phyloP scores from a whole-genome alignment of 345 rosid genomes.

The Dovyalis caffra region DNA sequence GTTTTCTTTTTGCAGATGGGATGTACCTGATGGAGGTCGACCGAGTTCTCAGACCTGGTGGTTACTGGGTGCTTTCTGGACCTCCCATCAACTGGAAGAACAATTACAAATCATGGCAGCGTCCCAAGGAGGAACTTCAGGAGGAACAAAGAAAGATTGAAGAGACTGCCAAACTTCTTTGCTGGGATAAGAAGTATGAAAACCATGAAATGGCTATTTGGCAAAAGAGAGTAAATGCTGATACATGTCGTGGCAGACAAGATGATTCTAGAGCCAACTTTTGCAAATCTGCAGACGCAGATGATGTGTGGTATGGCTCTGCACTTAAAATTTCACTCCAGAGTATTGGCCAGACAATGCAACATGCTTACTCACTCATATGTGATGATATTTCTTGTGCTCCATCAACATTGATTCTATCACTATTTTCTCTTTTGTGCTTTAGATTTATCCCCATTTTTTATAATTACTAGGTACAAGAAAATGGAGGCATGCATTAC shows the following conservation, averaged over 20 bases:
- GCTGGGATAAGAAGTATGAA: constrained; percentile 95
- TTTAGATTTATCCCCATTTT: constrained; percentile 10
- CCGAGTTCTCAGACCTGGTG: constrained; percentile 97
- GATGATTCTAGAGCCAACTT: constrained; percentile 64
- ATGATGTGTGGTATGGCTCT: constrained; percentile 84
- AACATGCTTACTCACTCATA: background rate
- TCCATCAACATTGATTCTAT: background rate
- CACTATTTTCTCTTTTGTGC: background rate
- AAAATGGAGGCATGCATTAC: constrained; percentile 87
- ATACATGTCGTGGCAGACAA: constrained; percentile 53
- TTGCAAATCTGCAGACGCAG: constrained; percentile 67
- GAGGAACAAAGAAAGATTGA: constrained; percentile 87
- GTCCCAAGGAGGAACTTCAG: constrained; percentile 87
- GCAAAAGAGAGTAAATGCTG: constrained; percentile 74
- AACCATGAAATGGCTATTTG: constrained; percentile 92
- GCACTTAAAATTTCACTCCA: constrained; percentile 1
- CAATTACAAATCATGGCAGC: constrained; percentile 92
- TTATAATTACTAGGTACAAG: constrained; percentile 66
- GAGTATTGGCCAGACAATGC: background rate
- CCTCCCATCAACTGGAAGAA: constrained; percentile 96
- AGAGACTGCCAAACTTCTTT: constrained; percentile 78
- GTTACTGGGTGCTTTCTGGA: constrained; percentile 96
- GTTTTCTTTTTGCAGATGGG: constrained; percentile 60
- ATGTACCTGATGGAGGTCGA: constrained; percentile 92
- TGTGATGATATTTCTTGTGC: background rate